Conservation (phyloP, 192 early-diverging fungal genomes). For the Coemansia sp. region DNA sequence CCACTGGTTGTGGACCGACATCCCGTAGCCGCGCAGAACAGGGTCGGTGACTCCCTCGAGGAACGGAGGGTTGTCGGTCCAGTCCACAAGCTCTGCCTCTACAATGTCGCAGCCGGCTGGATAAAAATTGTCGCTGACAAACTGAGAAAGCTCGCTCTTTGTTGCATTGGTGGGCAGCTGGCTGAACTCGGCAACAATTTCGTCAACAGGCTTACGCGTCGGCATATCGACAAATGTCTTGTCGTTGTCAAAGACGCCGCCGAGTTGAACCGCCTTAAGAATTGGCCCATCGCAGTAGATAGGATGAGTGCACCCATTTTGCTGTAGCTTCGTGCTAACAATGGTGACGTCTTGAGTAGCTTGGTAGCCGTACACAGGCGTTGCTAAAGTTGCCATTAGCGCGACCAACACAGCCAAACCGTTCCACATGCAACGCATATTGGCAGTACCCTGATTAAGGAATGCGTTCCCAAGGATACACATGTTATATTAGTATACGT, state of each 20-base stretch:
- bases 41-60: constrained; percentile 57
- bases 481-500: not conserved
- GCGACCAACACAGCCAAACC: not conserved
- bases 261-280: constrained; percentile 60
- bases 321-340: constrained; percentile 14
- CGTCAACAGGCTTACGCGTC: constrained; percentile 59
- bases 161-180: constrained; percentile 43
- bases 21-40: constrained; percentile 58
- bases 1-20: constrained; percentile 66
- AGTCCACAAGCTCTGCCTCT: constrained; percentile 52
- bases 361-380: constrained; percentile 9
- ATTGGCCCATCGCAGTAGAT: constrained; percentile 71
- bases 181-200: constrained; percentile 58
- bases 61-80: constrained; percentile 56
- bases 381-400: not conserved
- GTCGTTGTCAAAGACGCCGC: constrained; percentile 62
- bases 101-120: constrained; percentile 60
- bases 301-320: constrained; percentile 58
- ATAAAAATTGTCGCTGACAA: constrained; percentile 65
- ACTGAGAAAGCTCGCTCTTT: constrained; percentile 43
- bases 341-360: constrained; percentile 17
- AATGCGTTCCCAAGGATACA: not conserved
- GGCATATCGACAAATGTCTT: constrained; percentile 79
- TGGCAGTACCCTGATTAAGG: not conserved
- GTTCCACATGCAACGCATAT: not conserved